A percentile compares a stretch with the other conserved stretches of the same genome.
Evolutionary conservation across 306 rosid species (phyloP).

Genomic region (Calophaca sinica): DNA sequence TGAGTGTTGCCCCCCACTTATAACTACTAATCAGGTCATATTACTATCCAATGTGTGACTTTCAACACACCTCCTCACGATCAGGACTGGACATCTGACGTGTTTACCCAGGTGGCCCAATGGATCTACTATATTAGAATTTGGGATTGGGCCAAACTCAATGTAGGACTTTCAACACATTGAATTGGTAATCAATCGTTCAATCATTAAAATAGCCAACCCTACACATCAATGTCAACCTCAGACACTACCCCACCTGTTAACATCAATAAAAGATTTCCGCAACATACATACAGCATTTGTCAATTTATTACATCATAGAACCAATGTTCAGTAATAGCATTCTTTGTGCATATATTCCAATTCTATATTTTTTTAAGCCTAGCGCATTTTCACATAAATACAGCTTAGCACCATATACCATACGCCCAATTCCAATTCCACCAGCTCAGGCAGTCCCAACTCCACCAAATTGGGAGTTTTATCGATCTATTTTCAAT

Average conservation of each 20-base stretch:
- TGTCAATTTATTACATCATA: conserved; percentile 9
- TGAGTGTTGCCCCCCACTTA: no score
- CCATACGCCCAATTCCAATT: background rate
- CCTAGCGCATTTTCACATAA: background rate
- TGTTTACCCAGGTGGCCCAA: no score
- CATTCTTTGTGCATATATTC: background rate
- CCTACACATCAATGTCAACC: background rate
- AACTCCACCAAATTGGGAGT: conserved; percentile 19
- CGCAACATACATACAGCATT: background rate
- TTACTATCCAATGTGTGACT: no score
- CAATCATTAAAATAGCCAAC: background rate
- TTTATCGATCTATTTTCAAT: conserved; percentile 6
- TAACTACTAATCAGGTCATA: no score
- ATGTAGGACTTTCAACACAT: background rate
- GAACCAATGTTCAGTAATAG: conserved; percentile 1
- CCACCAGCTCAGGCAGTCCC: background rate
- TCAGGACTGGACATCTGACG: no score
- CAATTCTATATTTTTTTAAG: background rate
- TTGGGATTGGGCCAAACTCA: no score
- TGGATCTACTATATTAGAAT: no score
- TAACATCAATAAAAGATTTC: background rate
- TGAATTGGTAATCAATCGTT: background rate
- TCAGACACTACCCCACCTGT: background rate
- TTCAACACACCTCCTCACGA: no score
- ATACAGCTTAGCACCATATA: background rate